Evolutionary conservation across 2,329 filamentous ascomycete species (phyloP), one percentile per base, ranked within the genome.

Genomic region (Claviceps digitariae): DNA sequence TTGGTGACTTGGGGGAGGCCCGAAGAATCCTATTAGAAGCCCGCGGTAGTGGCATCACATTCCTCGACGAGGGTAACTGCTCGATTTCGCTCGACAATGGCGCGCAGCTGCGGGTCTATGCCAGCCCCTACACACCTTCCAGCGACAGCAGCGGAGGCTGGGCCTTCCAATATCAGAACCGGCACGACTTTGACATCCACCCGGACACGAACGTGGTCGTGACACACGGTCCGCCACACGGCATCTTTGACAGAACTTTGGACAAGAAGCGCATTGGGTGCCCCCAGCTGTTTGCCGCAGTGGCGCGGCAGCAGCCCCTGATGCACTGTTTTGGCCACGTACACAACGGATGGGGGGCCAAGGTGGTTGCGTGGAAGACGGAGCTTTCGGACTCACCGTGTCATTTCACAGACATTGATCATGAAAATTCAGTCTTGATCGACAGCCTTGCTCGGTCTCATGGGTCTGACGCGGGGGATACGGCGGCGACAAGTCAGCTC

Each of bases 251-350:
- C n/a, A 10, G 3, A 17, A 27, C 2, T 4, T 0, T 3, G 27
- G 44, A 15, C 20, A 29, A n/a, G 54, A n/a, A 65, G 25, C 60
- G 64, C 15, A 68, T 66, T 20, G 75, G 78, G 21, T 74, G 74
- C 54, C 57, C 58, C 0, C 56, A 68, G 17, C 68, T 82, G 2
- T 72, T 78, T 52, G 62, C 61, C 0, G 74, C 77, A 0, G 60
- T 81, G 0, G 66, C 69, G 1, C 60, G 60, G 0, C 67, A 71
- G 1, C 66, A 64, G 29, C 77, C 78, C 1, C 61, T 62, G 7
- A 57, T 81, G 4, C 75, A 79, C 60, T 80, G 76, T 61, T 81
- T 80, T 54, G 78, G 78, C 0, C 78, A 81, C 56, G 74, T 81
- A n/a, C 78, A 82, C 59, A 75, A 79, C 57, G 73, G 69, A 0